phyloP scores from a whole-genome alignment of 2,329 filamentous ascomycete species.

The Chrysoporthe cubensis region DNA sequence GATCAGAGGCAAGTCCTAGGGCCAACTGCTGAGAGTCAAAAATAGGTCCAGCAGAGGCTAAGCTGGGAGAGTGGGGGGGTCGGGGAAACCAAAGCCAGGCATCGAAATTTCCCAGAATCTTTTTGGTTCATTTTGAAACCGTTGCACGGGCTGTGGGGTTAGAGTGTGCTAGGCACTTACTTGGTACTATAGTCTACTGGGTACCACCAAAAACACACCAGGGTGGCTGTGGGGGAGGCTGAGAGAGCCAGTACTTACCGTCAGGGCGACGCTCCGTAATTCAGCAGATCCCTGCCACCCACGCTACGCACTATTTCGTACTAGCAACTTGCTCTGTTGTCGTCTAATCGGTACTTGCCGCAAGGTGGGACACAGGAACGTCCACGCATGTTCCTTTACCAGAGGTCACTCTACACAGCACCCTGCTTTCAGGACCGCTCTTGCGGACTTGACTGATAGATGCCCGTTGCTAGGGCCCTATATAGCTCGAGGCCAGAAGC shows the following conservation, averaged over 20 bases:
- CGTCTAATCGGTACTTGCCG: neutral
- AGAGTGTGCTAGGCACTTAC: neutral
- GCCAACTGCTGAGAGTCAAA: constrained; percentile 12
- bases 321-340: neutral
- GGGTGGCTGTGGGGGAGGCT: constrained; percentile 5
- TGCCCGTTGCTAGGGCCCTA: neutral
- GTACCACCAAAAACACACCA: neutral
- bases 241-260: neutral
- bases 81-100: constrained; percentile 13
- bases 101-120: constrained; percentile 25
- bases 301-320: neutral
- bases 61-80: neutral
- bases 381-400: neutral
- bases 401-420: neutral
- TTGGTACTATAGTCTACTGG: too few relatives aligned
- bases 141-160: constrained; percentile 19
- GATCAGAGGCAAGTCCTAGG: constrained; percentile 2
- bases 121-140: constrained; percentile 22
- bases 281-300: neutral
- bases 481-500: neutral
- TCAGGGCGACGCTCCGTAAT: neutral
- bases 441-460: neutral
- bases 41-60: constrained; percentile 13
- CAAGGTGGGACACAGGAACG: neutral
- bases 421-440: neutral